phyloP scores from a whole-genome alignment of 352 stramenopile genomes.

The Phytophthora kernoviae region DNA sequence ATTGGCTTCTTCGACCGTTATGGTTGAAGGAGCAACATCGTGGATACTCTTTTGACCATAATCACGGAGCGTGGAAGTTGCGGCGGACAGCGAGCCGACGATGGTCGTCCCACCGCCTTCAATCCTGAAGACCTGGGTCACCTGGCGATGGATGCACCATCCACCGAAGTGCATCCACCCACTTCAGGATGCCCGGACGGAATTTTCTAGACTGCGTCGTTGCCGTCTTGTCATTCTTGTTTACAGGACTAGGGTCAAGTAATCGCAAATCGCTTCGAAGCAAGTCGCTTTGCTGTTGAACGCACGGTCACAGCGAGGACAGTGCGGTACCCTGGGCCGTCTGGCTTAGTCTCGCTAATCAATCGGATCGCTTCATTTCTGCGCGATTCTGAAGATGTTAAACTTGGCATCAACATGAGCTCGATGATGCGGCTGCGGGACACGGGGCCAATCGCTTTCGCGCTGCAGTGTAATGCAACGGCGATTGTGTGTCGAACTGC shows the following conservation, averaged over 20 bases:
- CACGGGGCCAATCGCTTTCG: no score
- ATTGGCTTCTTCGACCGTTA: not conserved
- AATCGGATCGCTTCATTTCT: not conserved
- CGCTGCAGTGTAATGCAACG: no score
- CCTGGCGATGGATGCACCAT: not conserved
- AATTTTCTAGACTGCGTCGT: no score
- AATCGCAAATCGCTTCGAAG: no score
- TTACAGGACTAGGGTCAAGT: no score
- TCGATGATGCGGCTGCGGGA: not conserved
- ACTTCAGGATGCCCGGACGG: not conserved
- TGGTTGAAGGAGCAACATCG: not conserved
- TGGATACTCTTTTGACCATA: not conserved
- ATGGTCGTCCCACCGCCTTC: conserved; percentile 1
- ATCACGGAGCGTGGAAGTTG: not conserved
- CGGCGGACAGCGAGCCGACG: not conserved
- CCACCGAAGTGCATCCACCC: not conserved
- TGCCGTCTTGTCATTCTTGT: no score
- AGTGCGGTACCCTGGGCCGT: not conserved
- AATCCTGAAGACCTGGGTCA: no score
- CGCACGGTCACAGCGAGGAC: not conserved
- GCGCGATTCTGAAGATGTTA: not conserved
- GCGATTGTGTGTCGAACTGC: no score
- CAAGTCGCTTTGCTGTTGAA: no score
- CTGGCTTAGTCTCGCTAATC: not conserved
- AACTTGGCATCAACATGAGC: not conserved